Percentiles rank a stretch among this genome's conserved stretches.
Conservation (phyloP, 306 rosid genomes). For the Ormosia emarginata region DNA sequence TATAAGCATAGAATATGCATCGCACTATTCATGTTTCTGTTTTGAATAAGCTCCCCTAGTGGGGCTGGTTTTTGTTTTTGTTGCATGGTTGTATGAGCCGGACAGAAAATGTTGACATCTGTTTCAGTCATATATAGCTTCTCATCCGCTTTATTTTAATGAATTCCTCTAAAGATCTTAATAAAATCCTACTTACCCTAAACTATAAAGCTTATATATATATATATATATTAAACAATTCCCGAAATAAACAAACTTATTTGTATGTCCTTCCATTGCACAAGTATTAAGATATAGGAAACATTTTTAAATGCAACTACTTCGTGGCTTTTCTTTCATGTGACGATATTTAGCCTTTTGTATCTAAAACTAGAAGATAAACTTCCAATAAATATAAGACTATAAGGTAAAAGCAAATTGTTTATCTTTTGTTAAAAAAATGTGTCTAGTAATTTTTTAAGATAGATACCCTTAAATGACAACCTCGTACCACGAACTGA, state of each 20-base stretch:
- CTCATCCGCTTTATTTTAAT: no score
- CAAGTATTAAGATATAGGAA: not conserved
- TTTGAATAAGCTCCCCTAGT: not conserved
- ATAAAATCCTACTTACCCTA: no score
- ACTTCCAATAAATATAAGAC: not conserved
- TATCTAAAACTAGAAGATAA: not conserved
- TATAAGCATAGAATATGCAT: not conserved
- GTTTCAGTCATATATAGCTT: no score
- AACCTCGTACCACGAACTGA: conserved; percentile 7
- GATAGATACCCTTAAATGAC: not conserved
- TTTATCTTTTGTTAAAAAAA: not conserved
- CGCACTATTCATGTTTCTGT: not conserved
- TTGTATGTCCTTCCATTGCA: not conserved
- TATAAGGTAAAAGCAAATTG: not conserved
- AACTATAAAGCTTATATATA: not conserved
- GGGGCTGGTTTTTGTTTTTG: not conserved
- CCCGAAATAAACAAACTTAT: not conserved
- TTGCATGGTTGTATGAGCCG: not conserved
- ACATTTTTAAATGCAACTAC: not conserved
- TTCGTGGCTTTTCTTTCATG: not conserved
- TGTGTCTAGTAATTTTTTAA: not conserved
- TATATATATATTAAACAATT: not conserved
- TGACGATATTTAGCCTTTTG: not conserved
- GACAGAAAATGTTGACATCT: not conserved
- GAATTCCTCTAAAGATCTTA: no score